These are phyloP conservation scores for Diaporthe helianthi DNA, from an alignment of 2,329 filamentous ascomycete genomes.

Conservation along the genomic window DNA sequence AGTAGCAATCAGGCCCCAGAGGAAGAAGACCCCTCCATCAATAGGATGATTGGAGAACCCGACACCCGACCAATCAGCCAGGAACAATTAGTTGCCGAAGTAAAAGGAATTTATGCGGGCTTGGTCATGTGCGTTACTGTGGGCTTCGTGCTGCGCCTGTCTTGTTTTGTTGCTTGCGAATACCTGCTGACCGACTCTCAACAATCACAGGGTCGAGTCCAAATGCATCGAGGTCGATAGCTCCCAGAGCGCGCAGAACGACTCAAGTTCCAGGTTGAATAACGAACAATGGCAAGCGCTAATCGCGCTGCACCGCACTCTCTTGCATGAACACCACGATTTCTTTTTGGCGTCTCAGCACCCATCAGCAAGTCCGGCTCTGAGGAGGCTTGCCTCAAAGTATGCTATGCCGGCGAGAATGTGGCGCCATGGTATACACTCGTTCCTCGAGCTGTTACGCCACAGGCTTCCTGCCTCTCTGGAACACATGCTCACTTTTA, in stretches of 20 bases:
- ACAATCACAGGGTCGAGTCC: conserved; percentile 65
- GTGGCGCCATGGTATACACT: conserved; percentile 93
- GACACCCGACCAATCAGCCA: conserved; percentile 75
- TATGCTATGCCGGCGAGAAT: conserved; percentile 93
- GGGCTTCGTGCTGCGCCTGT: neutral
- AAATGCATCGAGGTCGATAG: conserved; percentile 87
- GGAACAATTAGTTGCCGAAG: conserved; percentile 80
- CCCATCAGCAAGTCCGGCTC: conserved; percentile 72
- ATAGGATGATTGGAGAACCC: conserved; percentile 53
- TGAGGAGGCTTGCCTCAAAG: conserved; percentile 75
- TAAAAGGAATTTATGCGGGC: conserved; percentile 83
- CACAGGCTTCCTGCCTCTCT: conserved; percentile 77
- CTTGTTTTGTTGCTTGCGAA: neutral
- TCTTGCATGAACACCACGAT: conserved; percentile 84
- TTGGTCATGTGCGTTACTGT: conserved; percentile 65
- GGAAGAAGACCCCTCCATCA: conserved; percentile 34
- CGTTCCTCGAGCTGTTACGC: conserved; percentile 78
- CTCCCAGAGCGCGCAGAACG: conserved; percentile 57
- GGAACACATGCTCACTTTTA: conserved; percentile 91
- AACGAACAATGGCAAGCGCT: conserved; percentile 84
- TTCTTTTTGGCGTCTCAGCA: conserved; percentile 90
- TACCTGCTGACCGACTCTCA: neutral
- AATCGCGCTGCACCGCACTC: conserved; percentile 79
- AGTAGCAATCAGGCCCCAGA: neutral
- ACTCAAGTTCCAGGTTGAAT: conserved; percentile 53